Base-by-base conservation (phyloP, 345 rosid species). In the Aethionema arabicum region DNA sequence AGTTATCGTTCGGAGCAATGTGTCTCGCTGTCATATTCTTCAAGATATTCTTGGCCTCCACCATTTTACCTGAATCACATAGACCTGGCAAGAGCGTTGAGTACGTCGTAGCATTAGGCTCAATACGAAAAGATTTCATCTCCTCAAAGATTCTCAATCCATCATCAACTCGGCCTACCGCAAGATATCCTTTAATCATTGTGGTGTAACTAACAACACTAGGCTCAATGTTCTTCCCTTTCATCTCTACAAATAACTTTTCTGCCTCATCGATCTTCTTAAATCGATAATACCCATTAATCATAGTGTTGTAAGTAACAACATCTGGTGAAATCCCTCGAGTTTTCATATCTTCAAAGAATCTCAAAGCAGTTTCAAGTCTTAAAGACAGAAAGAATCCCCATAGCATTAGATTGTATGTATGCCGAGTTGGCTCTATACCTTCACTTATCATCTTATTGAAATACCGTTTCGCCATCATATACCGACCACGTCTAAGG, bases 391-490 rank as follows among this genome's bases (percentile, higher is more conserved):
- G 75, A 65, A 85, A 86, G 76, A 91, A 82, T 0, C 98, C 98
- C 95, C 96, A 88, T 14, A 91, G 64, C 90, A 91, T 72, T 5
- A 88, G 44, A 67, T 88, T 91, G 47, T 86, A 91, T 32, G 96
- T 91, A 38, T 86, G 95, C 55, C 82, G 58, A 12, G 86, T 65
- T 0, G 96, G 98, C 71, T 80, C 88, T 27, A 88, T 72, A 66
- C 98, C 92, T 66, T 86, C 95, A 62, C 63, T 67, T 27, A 84
- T 11, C 98, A 91, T 88, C 72, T 72, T 79, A 59, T 88, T 91
- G 51, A 88, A 91, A 43, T 73, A 82, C 73, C 96, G 77, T 63
- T 91, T 86, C 7, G 92, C 96, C 98, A 91, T 91, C 96, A 86
- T 83, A 70, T 88, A 86, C 52, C 96, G 44, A 7, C 98, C 92